These are phyloP conservation scores for Calendula officinalis DNA, from an alignment of 129 eudicot species.

Conservation along the genomic window DNA sequence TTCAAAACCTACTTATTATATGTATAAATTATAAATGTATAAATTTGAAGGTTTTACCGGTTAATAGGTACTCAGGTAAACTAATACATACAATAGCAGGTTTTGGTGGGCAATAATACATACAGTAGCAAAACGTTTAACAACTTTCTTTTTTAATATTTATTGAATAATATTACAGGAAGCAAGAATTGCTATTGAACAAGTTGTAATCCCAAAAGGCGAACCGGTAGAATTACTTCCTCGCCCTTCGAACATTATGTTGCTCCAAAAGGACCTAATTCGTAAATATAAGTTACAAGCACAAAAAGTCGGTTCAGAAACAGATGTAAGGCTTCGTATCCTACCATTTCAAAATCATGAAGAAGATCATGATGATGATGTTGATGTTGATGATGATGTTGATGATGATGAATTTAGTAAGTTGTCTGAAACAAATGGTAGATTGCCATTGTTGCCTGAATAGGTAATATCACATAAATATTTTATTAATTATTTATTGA, in stretches of 20 bases:
- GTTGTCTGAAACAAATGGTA: conserved; percentile 54
- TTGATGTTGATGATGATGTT: conserved; percentile 22
- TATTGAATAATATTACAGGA: conserved; percentile 41
- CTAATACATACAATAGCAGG: too few species aligned
- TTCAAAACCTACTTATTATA: too few species aligned
- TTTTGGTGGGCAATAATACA: too few species aligned
- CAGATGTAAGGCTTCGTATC: conserved; percentile 58
- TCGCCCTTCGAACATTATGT: conserved; percentile 58
- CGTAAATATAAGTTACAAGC: conserved; percentile 69
- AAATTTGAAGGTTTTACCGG: too few species aligned
- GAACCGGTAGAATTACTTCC: conserved; percentile 86
- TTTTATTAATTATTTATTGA: conserved; percentile 3
- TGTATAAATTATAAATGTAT: too few species aligned
- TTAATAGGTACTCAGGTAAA: too few species aligned
- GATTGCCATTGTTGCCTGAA: conserved; percentile 80
- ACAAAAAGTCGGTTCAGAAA: conserved; percentile 51
- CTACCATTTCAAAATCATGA: conserved; percentile 44
- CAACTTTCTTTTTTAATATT: conserved; percentile 10
- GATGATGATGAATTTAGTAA: conserved; percentile 25
- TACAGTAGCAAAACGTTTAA: too few species aligned
- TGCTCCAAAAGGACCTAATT: conserved; percentile 73
- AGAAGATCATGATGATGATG: conserved; percentile 32
- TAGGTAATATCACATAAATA: conserved; percentile 23
- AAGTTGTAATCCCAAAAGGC: conserved; percentile 73
- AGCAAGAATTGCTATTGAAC: conserved; percentile 88